These are phyloP conservation scores for Blastocystis sp. DNA, from an alignment of 352 stramenopile genomes.

Conservation along the genomic window DNA sequence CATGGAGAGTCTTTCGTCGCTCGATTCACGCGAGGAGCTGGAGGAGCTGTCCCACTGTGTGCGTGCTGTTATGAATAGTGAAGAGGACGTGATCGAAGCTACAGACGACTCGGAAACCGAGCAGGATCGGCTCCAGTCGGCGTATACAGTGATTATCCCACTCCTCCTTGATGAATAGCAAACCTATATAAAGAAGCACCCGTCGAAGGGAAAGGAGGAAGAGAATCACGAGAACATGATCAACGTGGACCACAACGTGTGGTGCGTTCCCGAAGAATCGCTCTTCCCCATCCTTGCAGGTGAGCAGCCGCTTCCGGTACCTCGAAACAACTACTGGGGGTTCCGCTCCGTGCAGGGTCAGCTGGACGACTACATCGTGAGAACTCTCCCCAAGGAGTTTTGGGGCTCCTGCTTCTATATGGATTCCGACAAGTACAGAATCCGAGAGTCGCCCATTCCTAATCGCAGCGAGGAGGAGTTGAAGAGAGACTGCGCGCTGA, in stretches of 20 bases:
- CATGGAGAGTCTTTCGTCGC: not conserved
- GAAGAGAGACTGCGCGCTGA: not conserved
- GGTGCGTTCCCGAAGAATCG: not conserved
- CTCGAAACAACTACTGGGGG: not conserved
- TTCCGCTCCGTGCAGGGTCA: not conserved
- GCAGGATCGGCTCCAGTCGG: not conserved
- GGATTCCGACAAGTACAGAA: not conserved
- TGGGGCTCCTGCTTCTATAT: slow-evolving; percentile 51
- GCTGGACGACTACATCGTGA: slow-evolving; percentile 28
- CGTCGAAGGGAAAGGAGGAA: not conserved
- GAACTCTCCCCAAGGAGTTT: slow-evolving; percentile 28
- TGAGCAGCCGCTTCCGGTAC: not conserved
- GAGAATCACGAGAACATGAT: not conserved
- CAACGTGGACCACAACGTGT: not conserved
- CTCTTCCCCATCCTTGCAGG: slow-evolving; percentile 34
- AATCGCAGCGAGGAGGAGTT: not conserved
- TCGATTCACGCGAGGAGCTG: not conserved
- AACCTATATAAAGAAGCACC: not conserved
- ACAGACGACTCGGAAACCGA: not conserved
- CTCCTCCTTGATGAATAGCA: not conserved
- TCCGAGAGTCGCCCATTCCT: not conserved
- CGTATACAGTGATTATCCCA: not conserved
- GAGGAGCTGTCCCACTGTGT: not conserved
- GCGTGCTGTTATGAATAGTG: not conserved
- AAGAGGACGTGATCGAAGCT: not conserved